Evolutionary conservation across 1,139 yeast species (phyloP).

Genomic region (Trichomonascaceae sp.): DNA sequence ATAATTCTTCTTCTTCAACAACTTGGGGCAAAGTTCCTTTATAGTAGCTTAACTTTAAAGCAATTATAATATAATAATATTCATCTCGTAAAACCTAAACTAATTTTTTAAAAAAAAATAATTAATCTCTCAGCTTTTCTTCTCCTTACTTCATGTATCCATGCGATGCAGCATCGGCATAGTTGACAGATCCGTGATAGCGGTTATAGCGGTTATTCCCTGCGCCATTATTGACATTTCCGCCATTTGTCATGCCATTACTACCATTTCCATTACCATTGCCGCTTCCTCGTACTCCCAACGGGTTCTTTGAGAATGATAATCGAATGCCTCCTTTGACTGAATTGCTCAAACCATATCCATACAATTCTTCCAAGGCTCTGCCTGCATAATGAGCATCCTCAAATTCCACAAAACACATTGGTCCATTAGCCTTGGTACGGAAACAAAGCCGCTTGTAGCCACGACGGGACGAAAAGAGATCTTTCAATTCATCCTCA

Average conservation of each 20-base stretch:
- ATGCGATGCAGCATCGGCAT: constrained; percentile 10
- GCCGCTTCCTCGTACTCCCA: constrained; percentile 63
- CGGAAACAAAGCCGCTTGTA: constrained; percentile 88
- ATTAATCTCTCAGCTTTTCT: not conserved
- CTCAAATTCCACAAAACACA: constrained; percentile 98
- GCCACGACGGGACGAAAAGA: constrained; percentile 86
- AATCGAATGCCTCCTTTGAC: constrained; percentile 89
- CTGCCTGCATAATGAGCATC: constrained; percentile 91
- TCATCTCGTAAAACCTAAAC: not conserved
- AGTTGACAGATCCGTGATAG: constrained; percentile 8
- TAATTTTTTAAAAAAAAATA: not conserved
- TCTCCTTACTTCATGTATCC: constrained; percentile 9
- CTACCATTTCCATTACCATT: constrained; percentile 12
- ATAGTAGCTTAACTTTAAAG: not conserved
- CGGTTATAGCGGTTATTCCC: constrained; percentile 7
- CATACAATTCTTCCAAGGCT: constrained; percentile 89
- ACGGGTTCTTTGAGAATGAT: constrained; percentile 90
- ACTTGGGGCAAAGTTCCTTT: not conserved
- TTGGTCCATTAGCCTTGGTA: constrained; percentile 67
- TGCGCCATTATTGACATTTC: constrained; percentile 12
- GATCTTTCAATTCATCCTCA: constrained; percentile 81
- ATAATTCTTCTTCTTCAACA: not conserved
- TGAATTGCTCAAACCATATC: constrained; percentile 63
- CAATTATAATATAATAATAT: constrained; percentile 3
- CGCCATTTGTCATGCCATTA: constrained; percentile 11